A percentile compares a stretch with the other conserved stretches of the same genome.
phyloP scores from a whole-genome alignment of 1,284 basidiomycete genomes.

The Melanopsichium pennsylvanicum region DNA sequence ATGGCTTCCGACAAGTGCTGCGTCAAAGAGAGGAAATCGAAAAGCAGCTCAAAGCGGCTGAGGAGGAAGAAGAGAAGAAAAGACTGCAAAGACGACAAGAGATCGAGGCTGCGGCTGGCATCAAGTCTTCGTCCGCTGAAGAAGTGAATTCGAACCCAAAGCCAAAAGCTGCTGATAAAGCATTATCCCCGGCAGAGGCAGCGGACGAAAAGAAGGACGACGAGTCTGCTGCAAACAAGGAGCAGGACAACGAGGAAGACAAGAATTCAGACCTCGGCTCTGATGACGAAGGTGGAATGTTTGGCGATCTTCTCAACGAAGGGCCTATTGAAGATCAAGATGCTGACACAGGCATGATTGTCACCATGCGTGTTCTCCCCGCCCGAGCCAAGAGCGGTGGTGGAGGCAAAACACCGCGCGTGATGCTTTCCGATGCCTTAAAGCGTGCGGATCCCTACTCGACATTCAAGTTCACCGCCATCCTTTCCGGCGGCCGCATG shows the following conservation, averaged over 20 bases:
- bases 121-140: conserved; percentile 5
- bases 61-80: conserved; percentile 50
- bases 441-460: conserved; percentile 75
- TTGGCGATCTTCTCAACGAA: conserved; percentile 79
- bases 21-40: conserved; percentile 48
- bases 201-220: not conserved
- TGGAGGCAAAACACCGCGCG: conserved; percentile 56
- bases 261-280: conserved; percentile 18
- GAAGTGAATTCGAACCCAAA: not conserved
- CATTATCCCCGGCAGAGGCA: not conserved
- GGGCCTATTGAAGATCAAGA: conserved; percentile 76
- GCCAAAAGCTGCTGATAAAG: not conserved
- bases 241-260: conserved; percentile 1
- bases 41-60: conserved; percentile 42
- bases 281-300: conserved; percentile 71
- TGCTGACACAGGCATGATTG: conserved; percentile 27
- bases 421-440: conserved; percentile 58
- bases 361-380: conserved; percentile 49
- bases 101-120: conserved; percentile 64
- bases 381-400: conserved; percentile 49
- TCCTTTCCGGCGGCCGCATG: conserved; percentile 45
- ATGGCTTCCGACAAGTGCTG: conserved; percentile 49
- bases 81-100: conserved; percentile 69
- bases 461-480: conserved; percentile 72
- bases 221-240: not conserved